Evolutionary conservation across 371 early-diverging fungal genomes (phyloP), one percentile per base, ranked within the genome.

Genomic region (Sporodiniella umbellata): DNA sequence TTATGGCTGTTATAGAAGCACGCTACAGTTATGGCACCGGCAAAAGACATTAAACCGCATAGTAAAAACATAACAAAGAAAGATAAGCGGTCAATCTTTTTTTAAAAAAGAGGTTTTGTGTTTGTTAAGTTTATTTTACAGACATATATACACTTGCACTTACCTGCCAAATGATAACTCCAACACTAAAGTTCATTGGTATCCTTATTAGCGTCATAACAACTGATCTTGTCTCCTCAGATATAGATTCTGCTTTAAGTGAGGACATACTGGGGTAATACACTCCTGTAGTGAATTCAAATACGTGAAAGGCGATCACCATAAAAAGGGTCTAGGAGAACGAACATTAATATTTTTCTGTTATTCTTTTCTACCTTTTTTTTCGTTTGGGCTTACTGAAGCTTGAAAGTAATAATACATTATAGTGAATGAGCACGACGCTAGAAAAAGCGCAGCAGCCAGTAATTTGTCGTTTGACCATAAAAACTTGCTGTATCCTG

Each of bases 141-240:
- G n/a, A n/a, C n/a, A n/a, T 33, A 12, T 8, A 42, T 14, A 33
- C 8, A 31, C 28, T 17, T n/a, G 17, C n/a, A 62, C 68, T 65
- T 46, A 86, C 83, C 47, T 79, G 73, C 66, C 81, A 70, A 62
- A 91, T 65, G 42, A 85, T 72, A 14, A 75, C 53, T 30, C 83
- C 85, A n/a, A 91, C 89, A 17, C 78, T 83, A 17, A 88, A 56
- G 64, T 91, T 91, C 79, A 89, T 79, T 24, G 90, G 90, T 17
- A 89, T 77, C 40, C 92, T 71, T 50, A 91, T 69, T 42, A 89
- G 59, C 22, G 87, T 85, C 86, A 88, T 88, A 25, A 91, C 75
- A 15, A 86, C 85, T 8, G 89, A 79, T 30, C 90, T 66, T 45
- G 82, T 80, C 37, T 80, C 84, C 66, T 89, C 89, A 8, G 89